Base-by-base conservation (phyloP, 129 eudicot species). In the Flaveria trinervia region DNA sequence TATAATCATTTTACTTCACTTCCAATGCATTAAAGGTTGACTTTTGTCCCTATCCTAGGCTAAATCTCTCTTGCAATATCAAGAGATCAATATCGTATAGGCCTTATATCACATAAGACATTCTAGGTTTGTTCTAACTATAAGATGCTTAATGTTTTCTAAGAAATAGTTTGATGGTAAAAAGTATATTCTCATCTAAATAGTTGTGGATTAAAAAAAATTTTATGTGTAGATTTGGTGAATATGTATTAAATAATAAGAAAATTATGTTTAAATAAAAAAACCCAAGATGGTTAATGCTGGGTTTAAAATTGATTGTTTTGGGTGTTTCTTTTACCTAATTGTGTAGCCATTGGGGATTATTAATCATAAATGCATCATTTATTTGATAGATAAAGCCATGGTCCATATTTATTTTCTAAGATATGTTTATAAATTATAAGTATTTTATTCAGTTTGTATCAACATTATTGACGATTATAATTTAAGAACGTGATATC, bases 1-100 rank as follows among this genome's bases (percentile, higher is more conserved):
- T 72, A 12, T 56, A 55, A 72, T 72, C 52, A 72, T 72, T 39
- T 36, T 57, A 72, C 77, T 36, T 54, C 61, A 39, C 77, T 55
- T 71, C 65, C 76, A 52, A 52, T 71, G 76, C 76, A 71, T 28
- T 51, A 11, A 51, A 28, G 30, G 41, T 52, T 18, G 65, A 20
- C 49, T 17, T 52, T 52, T 71, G 49, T 71, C 65, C 50, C 65
- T 7, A 41, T 71, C 65, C 49, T n/a, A 51, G 26, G 76, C 65
- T 71, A 28, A 71, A 71, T 71, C 76, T 71, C 75, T 70, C 74
- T 71, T 33, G 44, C 76, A 52, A 51, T 71, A 56, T 52, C 76
- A 28, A 71, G 52, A 36, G 65, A 59, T 59, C 2, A 15, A 20
- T 54, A 2, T n/a, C 61, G 8, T 54, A n/a, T n/a, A 54, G 18